phyloP scores from a whole-genome alignment of 148 eudicot species.

The Rhododendron vialii region DNA sequence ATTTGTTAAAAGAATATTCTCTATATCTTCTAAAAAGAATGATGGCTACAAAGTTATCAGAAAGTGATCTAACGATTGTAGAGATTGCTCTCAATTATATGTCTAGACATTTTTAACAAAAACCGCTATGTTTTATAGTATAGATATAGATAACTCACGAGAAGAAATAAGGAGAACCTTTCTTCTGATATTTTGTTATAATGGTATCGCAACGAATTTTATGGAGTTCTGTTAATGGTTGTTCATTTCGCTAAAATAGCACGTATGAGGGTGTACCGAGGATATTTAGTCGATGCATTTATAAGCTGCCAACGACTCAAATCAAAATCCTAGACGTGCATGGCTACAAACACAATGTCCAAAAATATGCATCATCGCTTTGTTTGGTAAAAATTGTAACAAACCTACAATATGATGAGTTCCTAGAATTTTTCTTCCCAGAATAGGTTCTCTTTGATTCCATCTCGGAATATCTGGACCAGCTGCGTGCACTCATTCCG shows the following conservation, averaged over 20 bases:
- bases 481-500: neutral
- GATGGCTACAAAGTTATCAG: no score
- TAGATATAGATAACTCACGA: neutral
- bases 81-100: no score
- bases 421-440: neutral
- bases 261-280: neutral
- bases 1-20: no score
- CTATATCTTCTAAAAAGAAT: no score
- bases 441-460: neutral
- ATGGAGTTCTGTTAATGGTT: neutral
- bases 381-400: neutral
- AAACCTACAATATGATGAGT: neutral
- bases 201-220: neutral
- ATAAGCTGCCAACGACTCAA: neutral
- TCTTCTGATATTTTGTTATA: neutral
- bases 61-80: no score
- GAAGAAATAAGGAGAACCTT: neutral
- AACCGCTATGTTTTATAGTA: no score
- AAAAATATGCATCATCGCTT: neutral
- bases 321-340: neutral
- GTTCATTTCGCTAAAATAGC: neutral
- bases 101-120: no score
- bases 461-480: neutral
- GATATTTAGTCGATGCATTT: neutral
- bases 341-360: neutral